Base-by-base conservation (phyloP, 1,284 basidiomycete species). In the Puccinia triticina region DNA sequence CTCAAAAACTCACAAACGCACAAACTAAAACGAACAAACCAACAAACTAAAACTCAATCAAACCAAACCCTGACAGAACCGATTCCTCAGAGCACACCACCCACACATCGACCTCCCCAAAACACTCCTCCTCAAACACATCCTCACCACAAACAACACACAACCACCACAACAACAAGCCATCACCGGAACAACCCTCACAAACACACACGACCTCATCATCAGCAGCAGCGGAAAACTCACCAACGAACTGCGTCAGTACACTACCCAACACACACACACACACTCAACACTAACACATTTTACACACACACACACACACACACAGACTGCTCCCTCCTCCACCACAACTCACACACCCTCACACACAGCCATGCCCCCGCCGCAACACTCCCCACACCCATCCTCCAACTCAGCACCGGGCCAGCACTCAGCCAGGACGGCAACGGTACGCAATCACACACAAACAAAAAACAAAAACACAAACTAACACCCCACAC, bases 171-270 rank as follows among this genome's bases (percentile, higher is more conserved):
- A 82, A 82, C 32, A 32, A 12, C 43, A n/a, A 18, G n/a, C 80
- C 43, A 57, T 82, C 21, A 53, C 46, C 29, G 72, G 72, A 12
- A 46, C 66, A 23, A 29, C 46, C 2, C 53, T 82, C 5, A 59
- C 55, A n/a, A 32, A 82, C 12, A 43, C 57, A 14, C 29, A 46
- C 23, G 59, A 64, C 34, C 32, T 82, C 2, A 57, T 82, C 46
- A 26, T 66, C 43, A 53, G 43, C 50, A 21, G 23, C n/a, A 71
- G 59, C 23, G 72, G 80, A 11, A 0, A n/a, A 34, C 37, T 46
- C 21, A 46, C 43, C 40, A 82, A 74, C 40, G 59, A 82, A 40
- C 73, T 82, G 18, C 57, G 80, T 82, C 67, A 14, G 72, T 37
- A n/a, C 5, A 66, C 43, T 32, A 12, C 57, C 11, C n/a, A n/a